A percentile compares a stretch with the other conserved stretches of the same genome.
Evolutionary conservation across 148 eudicot genomes (phyloP).

Genomic region (Chenopodium album): DNA sequence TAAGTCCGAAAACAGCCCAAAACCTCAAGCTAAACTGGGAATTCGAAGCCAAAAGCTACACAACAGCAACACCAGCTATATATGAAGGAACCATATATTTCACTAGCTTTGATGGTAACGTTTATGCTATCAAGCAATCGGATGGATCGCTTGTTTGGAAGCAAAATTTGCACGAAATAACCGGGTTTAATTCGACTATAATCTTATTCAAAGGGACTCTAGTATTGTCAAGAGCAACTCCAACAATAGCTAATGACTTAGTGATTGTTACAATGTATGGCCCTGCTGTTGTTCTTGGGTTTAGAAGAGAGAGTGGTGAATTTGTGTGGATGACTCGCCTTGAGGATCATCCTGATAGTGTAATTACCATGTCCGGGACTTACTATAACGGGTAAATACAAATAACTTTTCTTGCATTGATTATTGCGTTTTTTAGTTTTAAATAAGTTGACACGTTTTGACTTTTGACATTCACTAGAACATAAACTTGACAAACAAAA

Average conservation of each 20-base stretch:
- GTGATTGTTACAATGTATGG: conserved; percentile 47
- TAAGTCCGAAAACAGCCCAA: conserved; percentile 48
- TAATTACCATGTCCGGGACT: conserved; percentile 62
- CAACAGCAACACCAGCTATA: conserved; percentile 54
- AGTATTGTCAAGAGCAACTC: conserved; percentile 48
- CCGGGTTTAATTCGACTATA: conserved; percentile 38
- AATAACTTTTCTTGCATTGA: neutral
- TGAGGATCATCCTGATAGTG: conserved; percentile 31
- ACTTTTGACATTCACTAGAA: too few relatives aligned
- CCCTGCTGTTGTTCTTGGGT: conserved; percentile 44
- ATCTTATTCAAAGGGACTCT: conserved; percentile 17
- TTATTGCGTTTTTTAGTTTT: too few relatives aligned
- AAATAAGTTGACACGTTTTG: too few relatives aligned
- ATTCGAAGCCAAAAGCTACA: conserved; percentile 39
- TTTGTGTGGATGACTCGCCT: conserved; percentile 51
- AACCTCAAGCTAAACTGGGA: conserved; percentile 47
- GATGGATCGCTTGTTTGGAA: conserved; percentile 58
- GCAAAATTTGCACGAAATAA: conserved; percentile 40
- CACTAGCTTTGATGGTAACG: conserved; percentile 52
- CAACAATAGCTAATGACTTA: conserved; percentile 37
- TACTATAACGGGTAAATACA: conserved; percentile 34
- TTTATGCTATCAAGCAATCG: conserved; percentile 43
- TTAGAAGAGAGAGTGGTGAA: conserved; percentile 39
- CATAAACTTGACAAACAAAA: too few relatives aligned
- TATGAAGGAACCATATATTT: conserved; percentile 41